phyloP scores from a whole-genome alignment of 768 basidiomycete genomes.

The Leccinum variicolor region DNA sequence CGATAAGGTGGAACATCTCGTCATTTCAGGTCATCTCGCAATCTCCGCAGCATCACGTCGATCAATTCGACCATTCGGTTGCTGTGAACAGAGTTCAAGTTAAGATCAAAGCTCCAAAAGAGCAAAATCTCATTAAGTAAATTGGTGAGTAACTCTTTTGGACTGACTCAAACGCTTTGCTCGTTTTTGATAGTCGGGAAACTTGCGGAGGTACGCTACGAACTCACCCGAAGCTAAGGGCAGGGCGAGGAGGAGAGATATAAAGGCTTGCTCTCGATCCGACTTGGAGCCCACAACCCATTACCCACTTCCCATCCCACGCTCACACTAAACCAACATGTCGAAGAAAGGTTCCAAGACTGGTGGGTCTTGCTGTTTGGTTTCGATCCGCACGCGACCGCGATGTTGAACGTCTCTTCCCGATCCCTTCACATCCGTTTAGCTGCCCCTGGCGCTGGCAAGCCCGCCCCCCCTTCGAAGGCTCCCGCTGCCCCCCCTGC shows the following conservation, averaged over 20 bases:
- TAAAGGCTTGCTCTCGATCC: conserved; percentile 17
- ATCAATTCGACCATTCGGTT: conserved; percentile 3
- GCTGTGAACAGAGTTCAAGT: conserved; percentile 1
- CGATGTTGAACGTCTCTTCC: conserved; percentile 15
- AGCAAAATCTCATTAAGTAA: conserved; percentile 1
- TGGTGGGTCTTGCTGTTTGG: conserved; percentile 21
- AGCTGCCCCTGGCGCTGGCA: conserved; percentile 16
- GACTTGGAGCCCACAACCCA: not conserved
- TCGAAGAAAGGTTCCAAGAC: conserved; percentile 24
- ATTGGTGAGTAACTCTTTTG: not conserved
- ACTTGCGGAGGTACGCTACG: conserved; percentile 12
- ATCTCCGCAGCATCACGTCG: conserved; percentile 16
- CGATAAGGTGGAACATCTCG: conserved; percentile 15
- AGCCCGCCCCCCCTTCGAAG: conserved; percentile 22
- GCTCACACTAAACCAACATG: conserved; percentile 17
- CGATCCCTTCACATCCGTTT: not conserved
- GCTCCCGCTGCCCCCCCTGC: conserved; percentile 13
- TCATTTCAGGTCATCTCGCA: not conserved
- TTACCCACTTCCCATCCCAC: not conserved
- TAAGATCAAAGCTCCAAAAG: conserved; percentile 6
- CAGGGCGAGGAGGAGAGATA: conserved; percentile 20
- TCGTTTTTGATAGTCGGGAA: conserved; percentile 7
- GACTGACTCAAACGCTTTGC: not conserved
- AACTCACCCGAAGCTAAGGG: conserved; percentile 26
- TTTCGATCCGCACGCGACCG: not conserved